phyloP scores from a whole-genome alignment of 305 asterid genomes.

The Salvia sclarea region DNA sequence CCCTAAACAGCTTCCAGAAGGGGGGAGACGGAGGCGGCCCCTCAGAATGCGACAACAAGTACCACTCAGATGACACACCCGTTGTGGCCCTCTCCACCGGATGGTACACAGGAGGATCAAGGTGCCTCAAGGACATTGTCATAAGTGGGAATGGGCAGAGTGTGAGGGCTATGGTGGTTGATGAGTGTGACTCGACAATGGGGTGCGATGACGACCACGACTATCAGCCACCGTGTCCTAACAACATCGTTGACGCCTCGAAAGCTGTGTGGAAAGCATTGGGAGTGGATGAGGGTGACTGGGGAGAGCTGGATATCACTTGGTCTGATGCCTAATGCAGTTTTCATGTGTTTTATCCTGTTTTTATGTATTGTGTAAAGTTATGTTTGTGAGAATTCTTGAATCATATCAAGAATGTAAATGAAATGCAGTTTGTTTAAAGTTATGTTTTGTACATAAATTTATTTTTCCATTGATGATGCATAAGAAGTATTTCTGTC shows the following conservation, averaged over 20 bases:
- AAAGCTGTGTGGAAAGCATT: no score
- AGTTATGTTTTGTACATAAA: background rate
- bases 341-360: background rate
- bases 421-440: background rate
- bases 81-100: constrained; percentile 51
- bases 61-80: constrained; percentile 40
- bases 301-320: no score
- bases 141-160: no score
- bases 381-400: background rate
- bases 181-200: no score
- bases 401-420: background rate
- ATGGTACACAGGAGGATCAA: constrained; percentile 45
- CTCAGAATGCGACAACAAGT: constrained; percentile 39
- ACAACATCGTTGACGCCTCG: no score
- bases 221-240: no score
- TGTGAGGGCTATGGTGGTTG: no score
- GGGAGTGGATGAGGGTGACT: no score
- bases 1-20: constrained; percentile 46
- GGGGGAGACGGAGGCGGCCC: constrained; percentile 55
- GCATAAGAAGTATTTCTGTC: background rate
- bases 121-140: constrained; percentile 38
- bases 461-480: background rate
- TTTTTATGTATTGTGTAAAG: background rate
- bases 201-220: no score
- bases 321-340: no score